phyloP scores from a whole-genome alignment of 192 early-diverging fungal species.

The Entomortierella lignicola region DNA sequence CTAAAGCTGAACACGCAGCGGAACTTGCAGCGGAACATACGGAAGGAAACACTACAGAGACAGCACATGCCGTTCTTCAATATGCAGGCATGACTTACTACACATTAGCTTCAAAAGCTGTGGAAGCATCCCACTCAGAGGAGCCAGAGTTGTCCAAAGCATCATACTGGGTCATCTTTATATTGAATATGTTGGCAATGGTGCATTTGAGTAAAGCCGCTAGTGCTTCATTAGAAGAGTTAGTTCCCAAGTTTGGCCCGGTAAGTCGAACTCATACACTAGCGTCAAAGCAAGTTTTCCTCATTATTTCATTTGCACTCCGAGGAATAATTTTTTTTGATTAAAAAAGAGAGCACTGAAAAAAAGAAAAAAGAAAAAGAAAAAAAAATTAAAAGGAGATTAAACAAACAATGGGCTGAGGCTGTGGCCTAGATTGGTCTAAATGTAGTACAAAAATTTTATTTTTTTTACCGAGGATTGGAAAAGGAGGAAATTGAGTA shows the following conservation, averaged over 20 bases:
- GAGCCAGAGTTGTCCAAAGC: constrained; percentile 23
- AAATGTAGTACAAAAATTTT: too few relatives aligned
- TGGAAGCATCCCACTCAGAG: background rate
- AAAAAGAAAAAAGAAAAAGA: too few relatives aligned
- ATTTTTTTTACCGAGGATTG: too few relatives aligned
- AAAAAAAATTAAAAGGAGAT: too few relatives aligned
- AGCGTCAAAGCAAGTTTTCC: too few relatives aligned
- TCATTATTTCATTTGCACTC: background rate
- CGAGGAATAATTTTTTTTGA: too few relatives aligned
- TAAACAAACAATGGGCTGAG: too few relatives aligned
- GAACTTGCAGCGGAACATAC: background rate
- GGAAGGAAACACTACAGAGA: constrained; percentile 9
- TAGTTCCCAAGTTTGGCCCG: constrained; percentile 40
- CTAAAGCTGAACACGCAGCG: constrained; percentile 15
- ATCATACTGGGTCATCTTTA: constrained; percentile 24
- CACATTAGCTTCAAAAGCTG: background rate
- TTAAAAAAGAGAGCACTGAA: too few relatives aligned
- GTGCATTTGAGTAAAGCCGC: constrained; percentile 49
- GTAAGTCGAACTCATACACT: too few relatives aligned
- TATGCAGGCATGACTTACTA: background rate
- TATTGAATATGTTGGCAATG: constrained; percentile 43
- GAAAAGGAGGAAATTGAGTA: background rate
- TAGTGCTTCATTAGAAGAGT: constrained; percentile 27
- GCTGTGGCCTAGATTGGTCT: too few relatives aligned
- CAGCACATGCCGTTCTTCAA: background rate